Percentiles rank a stretch among this genome's conserved stretches.
Conservation (phyloP, 2,329 filamentous ascomycete species). For the Talaromyces sp. region DNA sequence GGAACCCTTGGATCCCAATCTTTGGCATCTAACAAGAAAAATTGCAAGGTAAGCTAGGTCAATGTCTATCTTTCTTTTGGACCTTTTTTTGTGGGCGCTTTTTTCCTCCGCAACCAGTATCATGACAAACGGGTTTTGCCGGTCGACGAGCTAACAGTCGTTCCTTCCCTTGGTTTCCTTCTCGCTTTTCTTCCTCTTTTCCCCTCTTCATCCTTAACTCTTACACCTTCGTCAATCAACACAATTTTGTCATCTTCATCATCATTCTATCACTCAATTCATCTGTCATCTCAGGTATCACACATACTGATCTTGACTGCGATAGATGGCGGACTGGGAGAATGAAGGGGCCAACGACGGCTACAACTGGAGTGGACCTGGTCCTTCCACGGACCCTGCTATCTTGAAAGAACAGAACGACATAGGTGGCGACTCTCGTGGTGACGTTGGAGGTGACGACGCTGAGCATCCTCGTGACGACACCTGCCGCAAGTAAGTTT, state of each 20-base stretch:
- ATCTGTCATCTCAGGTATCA: neutral
- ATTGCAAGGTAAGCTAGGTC: neutral
- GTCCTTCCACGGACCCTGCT: constrained; percentile 11
- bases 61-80: neutral
- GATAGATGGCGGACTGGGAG: constrained; percentile 14
- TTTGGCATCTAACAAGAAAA: neutral
- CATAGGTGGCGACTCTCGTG: neutral
- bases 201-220: neutral
- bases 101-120: neutral
- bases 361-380: constrained; percentile 8
- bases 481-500: constrained; percentile 37
- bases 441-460: constrained; percentile 3
- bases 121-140: neutral
- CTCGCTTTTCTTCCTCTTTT: neutral
- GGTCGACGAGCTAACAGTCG: neutral
- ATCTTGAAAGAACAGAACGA: constrained; percentile 11
- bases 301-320: neutral
- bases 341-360: neutral
- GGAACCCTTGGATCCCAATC: neutral
- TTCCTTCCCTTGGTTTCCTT: neutral
- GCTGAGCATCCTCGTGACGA: constrained; percentile 22
- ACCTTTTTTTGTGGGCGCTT: neutral
- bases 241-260: neutral
- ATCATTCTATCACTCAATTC: neutral
- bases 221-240: neutral